Percentiles rank a stretch among this genome's conserved stretches.
phyloP scores from a whole-genome alignment of 345 rosid species.

The Lumnitzera littorea region DNA sequence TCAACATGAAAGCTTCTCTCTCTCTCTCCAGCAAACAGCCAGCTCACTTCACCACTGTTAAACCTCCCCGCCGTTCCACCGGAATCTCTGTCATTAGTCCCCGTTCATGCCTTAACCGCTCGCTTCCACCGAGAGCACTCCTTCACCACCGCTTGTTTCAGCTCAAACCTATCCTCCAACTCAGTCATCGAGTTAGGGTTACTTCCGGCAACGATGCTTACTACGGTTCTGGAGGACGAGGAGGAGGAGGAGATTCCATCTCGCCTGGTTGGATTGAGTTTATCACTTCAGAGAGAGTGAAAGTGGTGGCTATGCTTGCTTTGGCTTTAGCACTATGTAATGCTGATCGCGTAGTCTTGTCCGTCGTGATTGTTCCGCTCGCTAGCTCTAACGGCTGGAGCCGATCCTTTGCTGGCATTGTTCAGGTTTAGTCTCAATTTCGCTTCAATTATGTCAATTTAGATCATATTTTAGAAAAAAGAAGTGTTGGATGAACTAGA shows the following conservation, averaged over 20 bases:
- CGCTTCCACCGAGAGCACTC: slow-evolving; percentile 6
- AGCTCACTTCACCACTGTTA: no score
- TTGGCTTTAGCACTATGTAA: slow-evolving; percentile 81
- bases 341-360: slow-evolving; percentile 93
- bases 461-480: background rate
- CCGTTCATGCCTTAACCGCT: no score
- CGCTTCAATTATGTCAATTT: background rate
- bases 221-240: slow-evolving; percentile 22
- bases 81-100: no score
- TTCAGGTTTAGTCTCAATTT: slow-evolving; percentile 46
- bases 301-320: slow-evolving; percentile 89
- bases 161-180: slow-evolving; percentile 1
- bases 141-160: slow-evolving; percentile 11
- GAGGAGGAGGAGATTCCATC: slow-evolving; percentile 4
- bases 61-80: no score
- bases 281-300: slow-evolving; percentile 88
- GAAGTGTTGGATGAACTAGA: no score
- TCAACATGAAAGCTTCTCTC: no score
- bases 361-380: slow-evolving; percentile 86
- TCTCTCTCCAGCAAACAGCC: no score
- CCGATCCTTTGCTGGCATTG: slow-evolving; percentile 93
- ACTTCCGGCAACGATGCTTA: slow-evolving; percentile 37
- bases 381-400: slow-evolving; percentile 88
- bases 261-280: slow-evolving; percentile 58
- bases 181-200: slow-evolving; percentile 30